phyloP scores from a whole-genome alignment of 768 basidiomycete species.

The Pleurotus pulmonarius region DNA sequence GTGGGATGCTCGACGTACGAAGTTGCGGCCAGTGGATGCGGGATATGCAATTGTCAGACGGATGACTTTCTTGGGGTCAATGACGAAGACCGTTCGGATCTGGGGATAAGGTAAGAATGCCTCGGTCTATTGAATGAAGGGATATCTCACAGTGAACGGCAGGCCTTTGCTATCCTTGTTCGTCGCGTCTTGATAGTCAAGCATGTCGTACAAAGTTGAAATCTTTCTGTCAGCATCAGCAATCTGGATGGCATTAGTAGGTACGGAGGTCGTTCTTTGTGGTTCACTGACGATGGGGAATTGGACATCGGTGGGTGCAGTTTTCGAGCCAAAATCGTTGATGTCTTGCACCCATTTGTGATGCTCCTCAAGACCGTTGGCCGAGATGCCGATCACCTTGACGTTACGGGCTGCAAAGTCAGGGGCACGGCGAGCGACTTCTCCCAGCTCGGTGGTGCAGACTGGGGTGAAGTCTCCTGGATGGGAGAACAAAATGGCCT shows the following conservation, averaged over 20 bases:
- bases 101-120: conserved; percentile 19
- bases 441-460: conserved; percentile 96
- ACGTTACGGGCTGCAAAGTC: conserved; percentile 89
- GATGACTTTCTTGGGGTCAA: conserved; percentile 96
- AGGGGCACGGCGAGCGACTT: conserved; percentile 80
- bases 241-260: conserved; percentile 49
- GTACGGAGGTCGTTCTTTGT: no score
- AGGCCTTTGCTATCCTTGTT: conserved; percentile 84
- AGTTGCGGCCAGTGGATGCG: conserved; percentile 94
- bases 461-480: conserved; percentile 92
- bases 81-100: conserved; percentile 96
- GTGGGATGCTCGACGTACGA: conserved; percentile 28
- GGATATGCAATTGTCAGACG: conserved; percentile 90
- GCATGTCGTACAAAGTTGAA: conserved; percentile 89
- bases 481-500: conserved; percentile 92
- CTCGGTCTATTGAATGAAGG: no score
- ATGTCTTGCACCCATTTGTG: conserved; percentile 87
- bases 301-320: conserved; percentile 67
- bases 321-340: conserved; percentile 70
- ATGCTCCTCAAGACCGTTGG: conserved; percentile 86
- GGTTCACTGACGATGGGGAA: conserved; percentile 81
- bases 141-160: conserved; percentile 76
- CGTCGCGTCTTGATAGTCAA: conserved; percentile 92
- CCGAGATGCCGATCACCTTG: conserved; percentile 91
- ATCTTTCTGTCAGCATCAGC: conserved; percentile 87